Percentiles rank a stretch among this genome's conserved stretches.
Conservation (phyloP, 1,139 yeast genomes). For the Kurtzmaniella quercitrusa region DNA sequence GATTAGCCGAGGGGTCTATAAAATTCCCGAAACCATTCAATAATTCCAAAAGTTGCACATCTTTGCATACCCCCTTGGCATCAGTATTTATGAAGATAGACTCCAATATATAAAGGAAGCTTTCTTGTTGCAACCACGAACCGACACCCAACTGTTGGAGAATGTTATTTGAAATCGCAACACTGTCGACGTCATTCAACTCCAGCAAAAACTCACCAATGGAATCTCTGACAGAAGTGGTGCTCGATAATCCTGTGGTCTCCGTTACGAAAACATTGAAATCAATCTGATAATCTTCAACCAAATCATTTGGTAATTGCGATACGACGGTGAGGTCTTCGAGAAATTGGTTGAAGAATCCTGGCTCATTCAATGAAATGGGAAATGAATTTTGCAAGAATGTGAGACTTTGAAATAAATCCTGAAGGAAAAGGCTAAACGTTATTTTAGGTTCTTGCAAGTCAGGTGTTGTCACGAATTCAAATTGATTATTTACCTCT, state of each 20-base stretch:
- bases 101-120: constrained; percentile 37
- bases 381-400: constrained; percentile 25
- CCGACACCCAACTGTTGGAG: constrained; percentile 10
- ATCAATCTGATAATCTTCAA: constrained; percentile 44
- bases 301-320: constrained; percentile 22
- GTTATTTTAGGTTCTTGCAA: constrained; percentile 14
- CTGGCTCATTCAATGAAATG: constrained; percentile 12
- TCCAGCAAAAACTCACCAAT: constrained; percentile 48
- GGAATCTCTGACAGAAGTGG: constrained; percentile 49
- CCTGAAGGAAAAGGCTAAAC: constrained; percentile 15
- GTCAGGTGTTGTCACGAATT: constrained; percentile 12
- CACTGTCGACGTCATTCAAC: constrained; percentile 34
- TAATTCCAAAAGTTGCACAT: constrained; percentile 19
- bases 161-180: constrained; percentile 18
- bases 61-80: constrained; percentile 17
- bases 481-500: neutral
- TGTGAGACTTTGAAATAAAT: constrained; percentile 22
- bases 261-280: constrained; percentile 68
- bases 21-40: constrained; percentile 19
- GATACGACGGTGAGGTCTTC: constrained; percentile 22
- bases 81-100: constrained; percentile 46
- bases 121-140: constrained; percentile 31
- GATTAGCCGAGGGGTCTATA: constrained; percentile 15
- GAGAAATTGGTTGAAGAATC: constrained; percentile 15
- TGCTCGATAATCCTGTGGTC: constrained; percentile 61